Evolutionary conservation across 2,329 filamentous ascomycete species (phyloP), one percentile per base, ranked within the genome.

Genomic region (Coniella lustricola): DNA sequence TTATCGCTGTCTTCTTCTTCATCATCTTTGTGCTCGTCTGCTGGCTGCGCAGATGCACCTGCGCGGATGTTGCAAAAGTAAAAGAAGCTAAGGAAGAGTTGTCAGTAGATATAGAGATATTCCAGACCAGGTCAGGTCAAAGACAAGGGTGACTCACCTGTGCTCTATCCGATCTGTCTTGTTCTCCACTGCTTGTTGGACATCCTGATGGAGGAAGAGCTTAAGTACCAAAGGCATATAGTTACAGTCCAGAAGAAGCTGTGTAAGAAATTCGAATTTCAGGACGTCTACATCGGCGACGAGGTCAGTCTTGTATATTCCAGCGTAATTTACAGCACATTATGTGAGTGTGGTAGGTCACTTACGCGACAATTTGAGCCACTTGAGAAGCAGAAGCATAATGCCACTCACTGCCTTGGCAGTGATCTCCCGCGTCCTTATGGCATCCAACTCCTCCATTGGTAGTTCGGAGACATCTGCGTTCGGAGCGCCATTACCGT

Each of bases 221-320:
- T 97, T 97, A 29, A 98, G 71, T 20, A 95, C 85, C 25, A 98
- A 73, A 1, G 91, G 91, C 7, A 98, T 76, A 64, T 96, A 98
- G 64, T 95, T 97, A 3, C 89, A 93, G 66, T 98, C 93, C 22
- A 98, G 76, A 10, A 98, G 72, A 3, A 98, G 77, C 62, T 98
- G 93, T 0, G 90, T 91, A 60, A 98, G 72, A 60, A 96, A 97
- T 67, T 98, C 93, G 57, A 93, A 96, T 63, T 96, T 95, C 55
- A 98, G 72, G 22, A 97, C 79, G 63, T 98, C 89, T 94, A 4
- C 4, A 38, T 40, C 5, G 3, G 4, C 16, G 9, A 29, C 4
- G 5, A 31, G 35, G 54, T 37, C 43, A 48, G 16, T n/a, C 21
- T 13, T 18, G 20, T 7, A 29, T 5, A 10, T 10, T 5, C 25